Evolutionary conservation across 129 eudicot genomes (phyloP).

Genomic region (carrot (Daucus carota)): DH1_v3.0 NC_030382.2:53128001-53128500

Average conservation of each 20-base stretch:
- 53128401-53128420: no score
- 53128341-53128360: background rate
- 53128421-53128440: background rate
- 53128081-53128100: background rate
- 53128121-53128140: background rate
- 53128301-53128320: background rate
- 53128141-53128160: background rate
- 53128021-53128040: background rate
- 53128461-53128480: background rate
- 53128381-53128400: no score
- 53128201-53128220: background rate
- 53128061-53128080: background rate
- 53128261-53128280: background rate
- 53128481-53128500: background rate
- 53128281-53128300: background rate
- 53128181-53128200: background rate
- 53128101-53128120: background rate
- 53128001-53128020: background rate
- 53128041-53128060: background rate
- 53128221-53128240: background rate
- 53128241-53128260: background rate
- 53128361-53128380: no score
- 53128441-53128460: background rate
- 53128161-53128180: background rate
- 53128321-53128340: background rate